These are phyloP conservation scores for Tremella fuciformis DNA, from an alignment of 768 basidiomycete genomes.

Conservation along the genomic window DNA sequence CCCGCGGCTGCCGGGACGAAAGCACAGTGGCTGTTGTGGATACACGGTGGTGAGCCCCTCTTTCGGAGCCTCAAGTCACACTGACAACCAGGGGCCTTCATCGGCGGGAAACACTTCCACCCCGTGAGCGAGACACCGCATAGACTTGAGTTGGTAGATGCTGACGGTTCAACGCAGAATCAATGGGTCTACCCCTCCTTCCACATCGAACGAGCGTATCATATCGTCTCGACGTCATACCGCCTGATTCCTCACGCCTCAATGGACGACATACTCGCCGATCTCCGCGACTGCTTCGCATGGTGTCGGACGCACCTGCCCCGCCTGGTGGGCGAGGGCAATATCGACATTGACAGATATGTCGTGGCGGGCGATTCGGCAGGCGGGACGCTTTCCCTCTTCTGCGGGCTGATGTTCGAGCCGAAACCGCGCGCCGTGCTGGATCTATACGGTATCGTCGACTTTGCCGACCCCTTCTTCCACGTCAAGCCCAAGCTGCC, in stretches of 20 bases:
- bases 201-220: slow-evolving; percentile 7
- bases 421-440: slow-evolving; percentile 14
- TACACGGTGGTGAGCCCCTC: slow-evolving; percentile 14
- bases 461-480: slow-evolving; percentile 8
- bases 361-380: slow-evolving; percentile 20
- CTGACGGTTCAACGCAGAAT: slow-evolving; percentile 9
- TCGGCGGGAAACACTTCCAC: slow-evolving; percentile 1
- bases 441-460: slow-evolving; percentile 16
- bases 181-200: slow-evolving; percentile 17
- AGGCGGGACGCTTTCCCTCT: slow-evolving; percentile 10
- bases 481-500: neutral
- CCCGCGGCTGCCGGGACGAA: neutral
- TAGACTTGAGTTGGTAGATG: slow-evolving; percentile 14
- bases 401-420: slow-evolving; percentile 5
- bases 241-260: slow-evolving; percentile 17
- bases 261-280: slow-evolving; percentile 14
- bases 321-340: neutral
- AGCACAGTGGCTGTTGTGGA: slow-evolving; percentile 19
- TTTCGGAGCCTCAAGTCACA: no score
- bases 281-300: slow-evolving; percentile 13
- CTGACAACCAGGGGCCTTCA: no score
- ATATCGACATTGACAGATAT: slow-evolving; percentile 11
- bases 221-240: slow-evolving; percentile 18
- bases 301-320: slow-evolving; percentile 15
- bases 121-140: slow-evolving; percentile 6